Evolutionary conservation across 306 rosid genomes (phyloP).

Genomic region (Begonia fuchsioides): DNA sequence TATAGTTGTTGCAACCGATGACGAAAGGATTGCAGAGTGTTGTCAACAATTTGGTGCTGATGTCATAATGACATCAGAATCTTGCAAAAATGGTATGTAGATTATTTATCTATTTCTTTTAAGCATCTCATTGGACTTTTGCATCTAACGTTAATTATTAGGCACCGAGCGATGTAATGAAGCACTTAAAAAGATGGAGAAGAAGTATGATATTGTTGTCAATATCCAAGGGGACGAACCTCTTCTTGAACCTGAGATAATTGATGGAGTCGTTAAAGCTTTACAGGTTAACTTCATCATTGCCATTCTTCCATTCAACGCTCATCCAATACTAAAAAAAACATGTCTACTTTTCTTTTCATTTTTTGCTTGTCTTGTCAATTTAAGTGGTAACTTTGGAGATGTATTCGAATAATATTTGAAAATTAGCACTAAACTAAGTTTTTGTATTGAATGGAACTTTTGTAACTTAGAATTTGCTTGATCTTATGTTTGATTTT

Average conservation of each 20-base stretch:
- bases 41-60: conserved; percentile 82
- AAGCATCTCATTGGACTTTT: too few species aligned
- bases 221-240: conserved; percentile 98
- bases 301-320: too few species aligned
- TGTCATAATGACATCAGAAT: conserved; percentile 86
- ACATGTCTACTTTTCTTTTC: too few species aligned
- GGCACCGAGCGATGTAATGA: conserved; percentile 95
- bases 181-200: conserved; percentile 73
- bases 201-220: conserved; percentile 79
- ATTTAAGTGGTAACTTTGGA: too few species aligned
- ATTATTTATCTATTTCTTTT: too few species aligned
- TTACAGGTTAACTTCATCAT: conserved; percentile 38
- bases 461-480: too few species aligned
- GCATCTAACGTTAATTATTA: conserved; percentile 2
- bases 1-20: conserved; percentile 93
- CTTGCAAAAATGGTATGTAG: conserved; percentile 62
- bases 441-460: too few species aligned
- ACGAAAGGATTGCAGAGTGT: conserved; percentile 76
- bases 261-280: conserved; percentile 81
- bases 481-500: too few species aligned
- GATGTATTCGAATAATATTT: too few species aligned
- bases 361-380: too few species aligned
- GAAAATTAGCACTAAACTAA: too few species aligned
- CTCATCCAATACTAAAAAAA: too few species aligned
- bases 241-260: conserved; percentile 85